phyloP scores from a whole-genome alignment of 73 alveolate species.

The Blepharisma stoltei region DNA sequence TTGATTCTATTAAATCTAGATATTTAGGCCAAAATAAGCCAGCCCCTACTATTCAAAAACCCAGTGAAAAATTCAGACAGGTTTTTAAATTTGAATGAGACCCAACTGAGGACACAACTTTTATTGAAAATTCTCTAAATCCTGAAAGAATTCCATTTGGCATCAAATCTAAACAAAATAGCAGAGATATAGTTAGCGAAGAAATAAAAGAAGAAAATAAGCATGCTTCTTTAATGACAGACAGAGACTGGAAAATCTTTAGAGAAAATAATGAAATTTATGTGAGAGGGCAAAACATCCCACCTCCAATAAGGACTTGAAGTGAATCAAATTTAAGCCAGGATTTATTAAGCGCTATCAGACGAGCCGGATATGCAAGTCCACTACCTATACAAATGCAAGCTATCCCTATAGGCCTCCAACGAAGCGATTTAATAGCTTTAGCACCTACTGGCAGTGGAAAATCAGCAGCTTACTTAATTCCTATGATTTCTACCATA shows the following conservation, averaged over 20 bases:
- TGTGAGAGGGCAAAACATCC: slow-evolving; percentile 60
- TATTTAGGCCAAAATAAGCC: too few relatives aligned
- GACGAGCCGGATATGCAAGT: neutral
- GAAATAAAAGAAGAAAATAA: slow-evolving; percentile 35
- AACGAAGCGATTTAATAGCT: slow-evolving; percentile 74
- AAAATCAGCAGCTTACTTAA: slow-evolving; percentile 86
- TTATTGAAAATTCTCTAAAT: slow-evolving; percentile 34
- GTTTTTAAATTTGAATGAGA: slow-evolving; percentile 56
- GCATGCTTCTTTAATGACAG: slow-evolving; percentile 49
- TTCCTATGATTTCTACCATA: slow-evolving; percentile 68
- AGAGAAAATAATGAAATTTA: slow-evolving; percentile 72
- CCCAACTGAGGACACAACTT: slow-evolving; percentile 53
- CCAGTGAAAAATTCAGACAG: slow-evolving; percentile 49
- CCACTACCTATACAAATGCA: slow-evolving; percentile 76
- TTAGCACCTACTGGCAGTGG: slow-evolving; percentile 91
- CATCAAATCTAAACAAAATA: neutral
- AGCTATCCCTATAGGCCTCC: slow-evolving; percentile 65
- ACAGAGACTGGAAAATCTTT: slow-evolving; percentile 83
- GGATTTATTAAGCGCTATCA: neutral
- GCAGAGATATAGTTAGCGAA: neutral
- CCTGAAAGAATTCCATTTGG: neutral
- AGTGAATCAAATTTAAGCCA: slow-evolving; percentile 31
- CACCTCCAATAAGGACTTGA: slow-evolving; percentile 69
- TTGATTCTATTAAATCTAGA: neutral
- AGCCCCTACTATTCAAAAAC: slow-evolving; percentile 22